phyloP scores from a whole-genome alignment of 768 basidiomycete genomes.

The Amanita molliuscula region DNA sequence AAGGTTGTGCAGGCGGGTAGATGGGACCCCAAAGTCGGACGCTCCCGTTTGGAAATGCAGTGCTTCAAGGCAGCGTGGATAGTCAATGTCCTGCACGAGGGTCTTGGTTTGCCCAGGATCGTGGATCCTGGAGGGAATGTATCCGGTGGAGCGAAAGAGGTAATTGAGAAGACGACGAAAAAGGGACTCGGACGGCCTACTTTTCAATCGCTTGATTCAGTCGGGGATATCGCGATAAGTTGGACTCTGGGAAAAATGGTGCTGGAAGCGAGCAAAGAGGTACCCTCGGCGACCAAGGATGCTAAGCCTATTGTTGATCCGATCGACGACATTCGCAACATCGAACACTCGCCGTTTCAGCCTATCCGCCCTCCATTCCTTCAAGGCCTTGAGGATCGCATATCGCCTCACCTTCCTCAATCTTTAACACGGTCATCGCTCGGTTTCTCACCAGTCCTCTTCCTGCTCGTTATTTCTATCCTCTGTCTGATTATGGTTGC shows the following conservation, averaged over 20 bases:
- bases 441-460: constrained; percentile 62
- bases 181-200: constrained; percentile 76
- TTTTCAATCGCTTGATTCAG: constrained; percentile 92
- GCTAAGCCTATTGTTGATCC: constrained; percentile 62
- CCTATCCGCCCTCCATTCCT: constrained; percentile 59
- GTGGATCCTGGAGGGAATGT: constrained; percentile 77
- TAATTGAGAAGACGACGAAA: constrained; percentile 62
- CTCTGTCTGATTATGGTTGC: constrained; percentile 30
- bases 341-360: constrained; percentile 41
- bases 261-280: constrained; percentile 87
- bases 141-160: constrained; percentile 59
- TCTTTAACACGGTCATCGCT: constrained; percentile 53
- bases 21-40: constrained; percentile 70
- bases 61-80: constrained; percentile 99
- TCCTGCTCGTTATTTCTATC: constrained; percentile 43
- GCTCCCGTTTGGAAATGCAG: constrained; percentile 87
- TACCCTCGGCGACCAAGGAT: constrained; percentile 35
- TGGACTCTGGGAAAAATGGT: constrained; percentile 99
- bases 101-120: constrained; percentile 88
- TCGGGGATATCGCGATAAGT: constrained; percentile 87
- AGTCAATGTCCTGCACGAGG: constrained; percentile 91
- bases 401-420: constrained; percentile 58
- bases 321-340: constrained; percentile 51
- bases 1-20: constrained; percentile 51
- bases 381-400: constrained; percentile 48